A percentile compares a stretch with the other conserved stretches of the same genome.
Conservation (phyloP, 306 rosid genomes). For the Erythrophleum fordii region DNA sequence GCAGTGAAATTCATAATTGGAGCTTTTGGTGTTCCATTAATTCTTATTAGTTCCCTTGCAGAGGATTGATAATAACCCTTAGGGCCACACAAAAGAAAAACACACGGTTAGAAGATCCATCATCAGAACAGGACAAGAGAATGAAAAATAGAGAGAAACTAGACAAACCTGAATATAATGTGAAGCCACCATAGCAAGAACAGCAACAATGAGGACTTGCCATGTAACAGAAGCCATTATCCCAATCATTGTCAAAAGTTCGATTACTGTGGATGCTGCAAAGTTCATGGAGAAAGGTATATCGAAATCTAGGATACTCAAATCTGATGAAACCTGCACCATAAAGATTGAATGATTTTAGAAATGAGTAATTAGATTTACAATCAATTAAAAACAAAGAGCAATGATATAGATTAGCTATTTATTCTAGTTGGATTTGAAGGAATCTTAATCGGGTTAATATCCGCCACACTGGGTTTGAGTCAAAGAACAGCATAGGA, state of each 20-base stretch:
- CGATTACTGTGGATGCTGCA: constrained; percentile 25
- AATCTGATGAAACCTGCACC: constrained; percentile 68
- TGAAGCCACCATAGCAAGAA: constrained; percentile 48
- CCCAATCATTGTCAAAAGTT: constrained; percentile 40
- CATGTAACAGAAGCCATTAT: constrained; percentile 65
- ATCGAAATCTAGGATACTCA: constrained; percentile 64
- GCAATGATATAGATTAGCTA: background rate
- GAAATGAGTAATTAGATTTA: background rate
- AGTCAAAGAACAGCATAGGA: constrained; percentile 72
- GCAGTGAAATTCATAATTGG: constrained; percentile 74
- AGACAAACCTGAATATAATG: constrained; percentile 50
- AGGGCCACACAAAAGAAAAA: background rate
- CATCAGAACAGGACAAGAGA: background rate
- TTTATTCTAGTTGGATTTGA: background rate
- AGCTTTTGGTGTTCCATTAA: constrained; percentile 89
- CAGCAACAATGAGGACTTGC: constrained; percentile 66
- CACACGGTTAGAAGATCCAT: background rate
- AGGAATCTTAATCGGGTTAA: constrained; percentile 56
- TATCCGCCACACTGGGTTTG: constrained; percentile 46
- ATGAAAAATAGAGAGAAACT: background rate
- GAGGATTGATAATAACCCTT: constrained; percentile 77
- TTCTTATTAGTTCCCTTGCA: constrained; percentile 70
- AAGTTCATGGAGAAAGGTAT: constrained; percentile 51
- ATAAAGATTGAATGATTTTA: background rate
- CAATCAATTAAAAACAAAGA: too few relatives aligned